Evolutionary conservation across 768 basidiomycete genomes (phyloP).

Genomic region (Amanita brunnescens): DNA sequence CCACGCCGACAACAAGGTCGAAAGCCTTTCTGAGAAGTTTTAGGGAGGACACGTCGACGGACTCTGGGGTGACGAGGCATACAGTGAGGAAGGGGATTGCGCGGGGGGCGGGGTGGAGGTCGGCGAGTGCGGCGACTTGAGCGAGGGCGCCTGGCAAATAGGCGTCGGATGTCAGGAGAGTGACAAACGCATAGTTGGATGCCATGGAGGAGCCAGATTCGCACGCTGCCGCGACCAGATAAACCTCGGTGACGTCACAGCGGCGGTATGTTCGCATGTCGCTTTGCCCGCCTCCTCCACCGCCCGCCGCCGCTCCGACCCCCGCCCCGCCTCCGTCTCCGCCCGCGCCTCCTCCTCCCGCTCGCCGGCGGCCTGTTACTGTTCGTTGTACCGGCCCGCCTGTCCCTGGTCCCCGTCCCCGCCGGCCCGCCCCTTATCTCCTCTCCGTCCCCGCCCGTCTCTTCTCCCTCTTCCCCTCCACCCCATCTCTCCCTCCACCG

Average conservation of each 20-base stretch:
- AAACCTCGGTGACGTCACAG: slow-evolving; percentile 1
- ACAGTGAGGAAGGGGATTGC: slow-evolving; percentile 71
- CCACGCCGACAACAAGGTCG: slow-evolving; percentile 85
- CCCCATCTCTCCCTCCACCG: slow-evolving; percentile 36
- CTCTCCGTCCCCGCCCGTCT: slow-evolving; percentile 26
- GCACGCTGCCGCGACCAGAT: neutral
- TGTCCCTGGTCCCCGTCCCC: slow-evolving; percentile 38
- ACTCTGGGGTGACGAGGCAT: slow-evolving; percentile 91
- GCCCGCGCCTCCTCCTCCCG: slow-evolving; percentile 27
- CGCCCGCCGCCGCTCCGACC: neutral
- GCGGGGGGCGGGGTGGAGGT: slow-evolving; percentile 58
- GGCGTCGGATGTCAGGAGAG: slow-evolving; percentile 83
- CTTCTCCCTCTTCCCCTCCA: slow-evolving; percentile 59
- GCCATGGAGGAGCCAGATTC: slow-evolving; percentile 10
- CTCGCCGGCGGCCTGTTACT: slow-evolving; percentile 46
- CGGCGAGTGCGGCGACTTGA: slow-evolving; percentile 75
- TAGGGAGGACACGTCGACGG: slow-evolving; percentile 75
- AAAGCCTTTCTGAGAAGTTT: slow-evolving; percentile 74
- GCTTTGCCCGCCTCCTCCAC: neutral
- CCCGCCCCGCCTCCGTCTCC: slow-evolving; percentile 1
- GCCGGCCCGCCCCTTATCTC: slow-evolving; percentile 29
- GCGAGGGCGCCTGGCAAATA: slow-evolving; percentile 93
- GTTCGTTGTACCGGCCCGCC: slow-evolving; percentile 37
- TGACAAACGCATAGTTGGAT: slow-evolving; percentile 69
- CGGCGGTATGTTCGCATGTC: slow-evolving; percentile 3